Conservation (phyloP, 345 rosid genomes). For the Syzygium aromaticum region DNA sequence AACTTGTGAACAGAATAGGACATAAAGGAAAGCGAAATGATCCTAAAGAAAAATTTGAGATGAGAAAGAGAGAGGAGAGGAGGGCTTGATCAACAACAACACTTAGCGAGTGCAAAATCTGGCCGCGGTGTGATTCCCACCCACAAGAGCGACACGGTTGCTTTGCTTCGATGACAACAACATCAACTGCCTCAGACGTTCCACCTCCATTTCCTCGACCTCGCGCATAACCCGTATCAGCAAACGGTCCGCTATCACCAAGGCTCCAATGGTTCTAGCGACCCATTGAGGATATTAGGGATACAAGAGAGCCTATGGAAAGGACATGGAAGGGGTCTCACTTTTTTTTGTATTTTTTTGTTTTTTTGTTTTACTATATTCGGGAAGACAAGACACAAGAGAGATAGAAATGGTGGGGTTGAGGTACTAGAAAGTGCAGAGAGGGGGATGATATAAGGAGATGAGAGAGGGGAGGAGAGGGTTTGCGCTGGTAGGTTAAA, state of each 20-base stretch:
- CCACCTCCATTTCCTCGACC: slow-evolving; percentile 42
- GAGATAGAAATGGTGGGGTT: background rate
- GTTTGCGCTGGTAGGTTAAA: background rate
- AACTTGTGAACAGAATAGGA: slow-evolving; percentile 1
- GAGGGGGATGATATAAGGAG: background rate
- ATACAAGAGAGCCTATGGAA: background rate
- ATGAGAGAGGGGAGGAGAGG: background rate
- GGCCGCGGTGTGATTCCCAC: slow-evolving; percentile 87
- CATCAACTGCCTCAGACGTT: slow-evolving; percentile 46
- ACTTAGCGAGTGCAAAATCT: slow-evolving; percentile 75
- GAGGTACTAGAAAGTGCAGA: background rate
- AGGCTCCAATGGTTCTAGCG: background rate
- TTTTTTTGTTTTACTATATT: background rate
- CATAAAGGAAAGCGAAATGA: background rate
- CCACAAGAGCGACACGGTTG: slow-evolving; percentile 54
- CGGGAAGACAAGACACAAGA: background rate
- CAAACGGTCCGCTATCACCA: background rate
- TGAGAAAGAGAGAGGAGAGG: background rate
- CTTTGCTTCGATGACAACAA: slow-evolving; percentile 37
- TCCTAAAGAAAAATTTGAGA: background rate
- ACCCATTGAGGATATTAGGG: background rate
- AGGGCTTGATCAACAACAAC: background rate
- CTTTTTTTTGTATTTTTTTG: background rate
- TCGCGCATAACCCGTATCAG: background rate
- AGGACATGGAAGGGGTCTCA: background rate